A percentile compares a stretch with the other conserved stretches of the same genome.
Evolutionary conservation across 805 yeast genomes (phyloP).

Genomic region (Gaillardinia entomophila): DNA sequence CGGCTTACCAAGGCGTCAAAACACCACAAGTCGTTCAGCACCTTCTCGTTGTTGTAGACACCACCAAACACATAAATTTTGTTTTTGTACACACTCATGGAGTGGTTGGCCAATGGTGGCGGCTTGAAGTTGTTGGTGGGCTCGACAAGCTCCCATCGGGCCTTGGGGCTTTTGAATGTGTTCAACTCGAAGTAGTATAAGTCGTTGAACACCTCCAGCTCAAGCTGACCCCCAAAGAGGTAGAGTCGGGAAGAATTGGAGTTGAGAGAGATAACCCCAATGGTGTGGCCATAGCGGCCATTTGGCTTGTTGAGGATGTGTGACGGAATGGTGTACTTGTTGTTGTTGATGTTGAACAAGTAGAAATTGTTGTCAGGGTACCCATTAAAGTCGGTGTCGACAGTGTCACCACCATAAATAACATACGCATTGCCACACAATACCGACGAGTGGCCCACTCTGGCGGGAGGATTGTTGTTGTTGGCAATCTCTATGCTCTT

Average conservation of each 20-base stretch:
- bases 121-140: constrained; percentile 49
- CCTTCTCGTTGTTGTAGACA: constrained; percentile 56
- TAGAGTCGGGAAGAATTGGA: constrained; percentile 51
- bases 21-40: constrained; percentile 73
- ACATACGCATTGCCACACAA: constrained; percentile 93
- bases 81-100: constrained; percentile 76
- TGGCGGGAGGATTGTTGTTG: constrained; percentile 82
- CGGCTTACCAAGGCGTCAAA: constrained; percentile 63
- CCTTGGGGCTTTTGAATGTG: constrained; percentile 74
- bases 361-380: constrained; percentile 86
- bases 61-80: constrained; percentile 91
- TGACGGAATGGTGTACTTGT: constrained; percentile 39
- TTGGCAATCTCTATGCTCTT: constrained; percentile 45
- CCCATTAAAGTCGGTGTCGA: constrained; percentile 66
- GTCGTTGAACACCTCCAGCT: constrained; percentile 79
- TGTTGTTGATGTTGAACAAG: constrained; percentile 58
- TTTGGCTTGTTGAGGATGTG: constrained; percentile 58
- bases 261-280: constrained; percentile 60
- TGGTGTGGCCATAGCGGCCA: constrained; percentile 93
- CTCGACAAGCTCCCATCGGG: constrained; percentile 74
- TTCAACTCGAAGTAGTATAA: constrained; percentile 82
- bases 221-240: constrained; percentile 91
- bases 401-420: constrained; percentile 95
- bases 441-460: constrained; percentile 93
- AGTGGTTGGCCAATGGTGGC: constrained; percentile 86